These are phyloP conservation scores for Leccinum pachyderme DNA, from an alignment of 1,284 basidiomycete genomes.

Conservation along the genomic window DNA sequence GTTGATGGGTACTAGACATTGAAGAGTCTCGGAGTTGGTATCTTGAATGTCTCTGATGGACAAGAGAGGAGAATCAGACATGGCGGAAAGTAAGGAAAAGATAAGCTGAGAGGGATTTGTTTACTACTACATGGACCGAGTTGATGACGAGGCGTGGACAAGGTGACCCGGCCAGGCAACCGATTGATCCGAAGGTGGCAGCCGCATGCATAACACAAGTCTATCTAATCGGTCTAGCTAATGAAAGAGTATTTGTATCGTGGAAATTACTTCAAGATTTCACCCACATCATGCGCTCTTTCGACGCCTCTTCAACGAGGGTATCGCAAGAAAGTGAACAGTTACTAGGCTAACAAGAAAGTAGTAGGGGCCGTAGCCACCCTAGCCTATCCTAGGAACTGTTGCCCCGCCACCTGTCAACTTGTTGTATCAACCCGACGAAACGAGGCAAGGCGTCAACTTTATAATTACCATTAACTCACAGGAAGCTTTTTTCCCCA, in stretches of 20 bases:
- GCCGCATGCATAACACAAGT: not conserved
- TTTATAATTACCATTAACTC: not conserved
- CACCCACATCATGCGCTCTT: not conserved
- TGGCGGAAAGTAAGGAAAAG: slow-evolving; percentile 5
- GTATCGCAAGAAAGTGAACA: not conserved
- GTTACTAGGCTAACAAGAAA: no score
- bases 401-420: not conserved
- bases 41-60: slow-evolving; percentile 4
- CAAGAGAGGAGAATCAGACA: slow-evolving; percentile 14
- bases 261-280: not conserved
- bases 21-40: not conserved
- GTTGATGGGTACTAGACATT: slow-evolving; percentile 19
- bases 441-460: not conserved
- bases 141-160: not conserved
- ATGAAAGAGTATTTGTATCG: not conserved
- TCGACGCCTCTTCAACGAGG: not conserved
- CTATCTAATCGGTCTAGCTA: not conserved
- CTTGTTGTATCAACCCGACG: not conserved
- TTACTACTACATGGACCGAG: slow-evolving; percentile 18
- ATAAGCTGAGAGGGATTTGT: not conserved
- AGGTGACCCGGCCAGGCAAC: slow-evolving; percentile 5
- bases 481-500: not conserved
- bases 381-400: not conserved
- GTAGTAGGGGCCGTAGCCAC: no score
- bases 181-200: slow-evolving; percentile 8